These are phyloP conservation scores for Aspergillus intermedius DNA, from an alignment of 2,329 filamentous ascomycete species.

Conservation along the genomic window DNA sequence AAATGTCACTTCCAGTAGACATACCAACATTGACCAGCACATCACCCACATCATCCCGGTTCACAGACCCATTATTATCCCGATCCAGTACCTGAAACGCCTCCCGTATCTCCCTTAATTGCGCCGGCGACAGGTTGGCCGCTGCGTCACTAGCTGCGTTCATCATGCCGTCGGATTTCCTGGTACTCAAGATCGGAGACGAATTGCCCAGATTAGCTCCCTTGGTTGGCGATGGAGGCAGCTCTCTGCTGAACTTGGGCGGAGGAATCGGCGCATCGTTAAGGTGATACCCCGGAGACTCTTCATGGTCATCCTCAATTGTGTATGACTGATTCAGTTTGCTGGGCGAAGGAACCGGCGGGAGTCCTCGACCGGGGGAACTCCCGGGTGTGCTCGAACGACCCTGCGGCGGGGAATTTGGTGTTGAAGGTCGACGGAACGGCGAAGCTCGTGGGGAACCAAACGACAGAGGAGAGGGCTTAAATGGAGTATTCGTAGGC, in stretches of 20 bases:
- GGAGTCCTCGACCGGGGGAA: slow-evolving; percentile 35
- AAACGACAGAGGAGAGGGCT: slow-evolving; percentile 65
- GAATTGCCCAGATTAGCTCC: slow-evolving; percentile 21
- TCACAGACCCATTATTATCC: slow-evolving; percentile 77
- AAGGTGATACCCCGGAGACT: slow-evolving; percentile 14
- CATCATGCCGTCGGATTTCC: slow-evolving; percentile 17
- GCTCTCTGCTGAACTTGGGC: slow-evolving; percentile 31
- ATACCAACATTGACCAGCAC: slow-evolving; percentile 79
- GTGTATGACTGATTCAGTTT: slow-evolving; percentile 44
- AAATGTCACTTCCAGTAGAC: slow-evolving; percentile 3
- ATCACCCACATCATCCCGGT: slow-evolving; percentile 74
- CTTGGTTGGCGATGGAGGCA: slow-evolving; percentile 35
- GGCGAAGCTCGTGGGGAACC: slow-evolving; percentile 64
- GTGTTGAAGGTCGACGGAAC: slow-evolving; percentile 59
- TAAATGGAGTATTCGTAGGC: slow-evolving; percentile 51
- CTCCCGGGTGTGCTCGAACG: slow-evolving; percentile 44
- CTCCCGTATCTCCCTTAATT: slow-evolving; percentile 82
- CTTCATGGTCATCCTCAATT: slow-evolving; percentile 33
- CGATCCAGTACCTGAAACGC: slow-evolving; percentile 90
- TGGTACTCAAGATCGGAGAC: slow-evolving; percentile 22
- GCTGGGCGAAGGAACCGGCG: slow-evolving; percentile 41
- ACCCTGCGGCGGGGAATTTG: slow-evolving; percentile 55
- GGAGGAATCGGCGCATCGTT: slow-evolving; percentile 25
- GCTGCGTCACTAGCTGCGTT: slow-evolving; percentile 29
- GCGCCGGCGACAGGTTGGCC: slow-evolving; percentile 62